Evolutionary conservation across 345 rosid genomes (phyloP).

Genomic region (Microthlaspi erraticum): DNA sequence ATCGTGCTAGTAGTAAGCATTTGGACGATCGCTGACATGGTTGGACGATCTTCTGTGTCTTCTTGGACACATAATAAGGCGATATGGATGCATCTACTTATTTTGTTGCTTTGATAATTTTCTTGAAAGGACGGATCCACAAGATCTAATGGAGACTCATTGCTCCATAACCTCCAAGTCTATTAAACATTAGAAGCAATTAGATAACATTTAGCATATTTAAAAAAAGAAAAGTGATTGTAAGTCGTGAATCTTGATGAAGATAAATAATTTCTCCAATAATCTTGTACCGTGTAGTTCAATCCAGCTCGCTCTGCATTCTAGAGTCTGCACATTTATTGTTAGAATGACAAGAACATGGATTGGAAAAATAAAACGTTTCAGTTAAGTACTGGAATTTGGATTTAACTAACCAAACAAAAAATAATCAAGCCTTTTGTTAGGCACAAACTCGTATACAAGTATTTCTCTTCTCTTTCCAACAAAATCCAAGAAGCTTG

Average conservation of each 20-base stretch:
- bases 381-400: not conserved
- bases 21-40: slow-evolving; percentile 50
- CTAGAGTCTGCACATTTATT: slow-evolving; percentile 25
- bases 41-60: slow-evolving; percentile 54
- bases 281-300: slow-evolving; percentile 35
- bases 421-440: slow-evolving; percentile 55
- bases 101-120: slow-evolving; percentile 30
- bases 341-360: not conserved
- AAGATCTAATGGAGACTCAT: slow-evolving; percentile 45
- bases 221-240: slow-evolving; percentile 22
- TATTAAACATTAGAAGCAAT: slow-evolving; percentile 23
- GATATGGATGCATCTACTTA: slow-evolving; percentile 59
- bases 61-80: slow-evolving; percentile 72
- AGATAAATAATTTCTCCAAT: slow-evolving; percentile 42
- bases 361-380: not conserved
- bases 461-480: slow-evolving; percentile 56
- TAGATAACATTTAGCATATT: too few species aligned
- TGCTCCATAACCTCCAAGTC: slow-evolving; percentile 61
- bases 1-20: slow-evolving; percentile 54
- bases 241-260: slow-evolving; percentile 47
- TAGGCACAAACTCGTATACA: slow-evolving; percentile 56
- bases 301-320: slow-evolving; percentile 26
- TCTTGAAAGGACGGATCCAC: slow-evolving; percentile 46
- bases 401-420: slow-evolving; percentile 57
- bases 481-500: slow-evolving; percentile 58